Evolutionary conservation across 345 rosid species (phyloP), one percentile per base, ranked within the genome.

Genomic region (Euphorbia peplus): DNA sequence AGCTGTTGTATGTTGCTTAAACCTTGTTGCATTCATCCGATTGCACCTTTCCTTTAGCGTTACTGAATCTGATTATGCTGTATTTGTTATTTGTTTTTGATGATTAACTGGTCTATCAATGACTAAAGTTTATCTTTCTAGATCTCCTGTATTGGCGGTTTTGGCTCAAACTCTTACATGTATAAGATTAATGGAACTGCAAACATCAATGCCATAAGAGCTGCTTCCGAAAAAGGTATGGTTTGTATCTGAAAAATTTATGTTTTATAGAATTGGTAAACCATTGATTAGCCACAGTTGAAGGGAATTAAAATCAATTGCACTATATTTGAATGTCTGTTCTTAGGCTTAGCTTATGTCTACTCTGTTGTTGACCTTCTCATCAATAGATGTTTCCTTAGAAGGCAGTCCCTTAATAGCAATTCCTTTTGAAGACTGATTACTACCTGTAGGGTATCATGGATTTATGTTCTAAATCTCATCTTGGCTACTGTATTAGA

Each of bases 161-260:
- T 95, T 80, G 99, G 99, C 71, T 90, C 98, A 46, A 85, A 90
- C 74, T 83, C 98, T 56, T 75, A 88, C 56, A 95, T 95, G 99
- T 90, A 95, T 73, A 92, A 95, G 82, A 87, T 88, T 70, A 95
- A 95, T 4, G 99, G 99, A 29, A 88, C 99, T 63, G 96, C 98
- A 60, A 91, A 95, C 81, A 86, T 92, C 70, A 88, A 90, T 77
- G 98, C 98, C 39, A 84, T 95, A 75, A 84, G 92, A 81, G 95
- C 87, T 73, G 99, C 99, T 74, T 74, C 90, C 19, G 98, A 92
- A 66, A 79, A 88, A 82, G 99, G 98, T 92, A 78, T 42, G 10
- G 21, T 42, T 3, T 32, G 51, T 16, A 32, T 30, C 18, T 47
- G n/a, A 37, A 30, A 35, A 35, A 60, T 60, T 39, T 54, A 67